Evolutionary conservation across 768 basidiomycete species (phyloP), one percentile per base, ranked within the genome.

Genomic region (Psilocybe sp.): DNA sequence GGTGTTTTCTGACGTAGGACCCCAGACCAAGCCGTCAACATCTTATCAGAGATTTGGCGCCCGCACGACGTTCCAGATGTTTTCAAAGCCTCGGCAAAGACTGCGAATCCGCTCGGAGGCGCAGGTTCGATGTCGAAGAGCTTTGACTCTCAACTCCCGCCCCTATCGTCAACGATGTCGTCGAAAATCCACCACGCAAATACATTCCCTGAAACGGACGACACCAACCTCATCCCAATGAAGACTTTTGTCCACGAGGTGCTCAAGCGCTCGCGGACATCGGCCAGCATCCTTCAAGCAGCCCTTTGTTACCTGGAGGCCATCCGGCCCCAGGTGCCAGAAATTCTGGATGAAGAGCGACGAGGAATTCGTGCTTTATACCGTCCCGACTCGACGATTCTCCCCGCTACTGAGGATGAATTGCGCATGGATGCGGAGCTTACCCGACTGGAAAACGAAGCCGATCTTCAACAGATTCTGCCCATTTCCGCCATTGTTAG

Each of bases 271-370:
- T 93, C 90, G 11, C 80, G 89, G 41, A 94, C 92, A 0, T 88
- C 89, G 4, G 88, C 85, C 38, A 81, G 78, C 39, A 89, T 92
- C 3, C 76, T 96, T 7, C 92, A 95, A 63, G 89, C 91, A 0
- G 92, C 93, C 0, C 69, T 92, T 0, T 92, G 92, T 63, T 95
- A 94, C 62, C 71, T 95, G 11, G 90, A 92, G 65, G 90, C 87
- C 4, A 77, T 92, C n/a, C 84, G 89, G 5, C 62, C 72, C 20
- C 85, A 80, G 63, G 69, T 94, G 11, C 82, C 87, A 1, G 82
- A 84, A 40, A 71, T 91, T 9, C 70, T 80, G 42, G 67, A 57
- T 1, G 69, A 74, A 55, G 84, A 87, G 47, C 74, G 73, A 52
- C 58, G 63, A 15, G 76, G 77, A 28, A 61, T 76, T 43, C 70